Evolutionary conservation across 441 rosid genomes (phyloP).

Genomic region (Eruca vesicaria): DNA sequence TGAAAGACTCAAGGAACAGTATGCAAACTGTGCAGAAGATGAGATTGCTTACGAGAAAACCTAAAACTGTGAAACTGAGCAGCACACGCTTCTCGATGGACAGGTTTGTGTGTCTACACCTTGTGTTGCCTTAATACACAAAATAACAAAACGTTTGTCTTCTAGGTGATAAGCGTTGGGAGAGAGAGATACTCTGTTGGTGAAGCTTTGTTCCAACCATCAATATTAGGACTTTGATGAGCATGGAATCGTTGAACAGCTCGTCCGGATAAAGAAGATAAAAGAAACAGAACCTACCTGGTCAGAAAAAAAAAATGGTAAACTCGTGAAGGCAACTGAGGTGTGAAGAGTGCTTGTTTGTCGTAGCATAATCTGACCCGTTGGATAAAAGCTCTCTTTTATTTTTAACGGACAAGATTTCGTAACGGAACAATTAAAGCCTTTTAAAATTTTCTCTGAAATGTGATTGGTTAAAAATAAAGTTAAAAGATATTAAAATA

Average conservation of each 20-base stretch:
- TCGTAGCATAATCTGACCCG: slow-evolving; percentile 36
- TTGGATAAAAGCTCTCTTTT: background rate
- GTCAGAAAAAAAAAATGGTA: background rate
- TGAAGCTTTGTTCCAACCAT: too few species aligned
- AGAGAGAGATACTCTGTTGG: too few species aligned
- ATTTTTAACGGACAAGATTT: slow-evolving; percentile 33
- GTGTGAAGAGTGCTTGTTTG: slow-evolving; percentile 33
- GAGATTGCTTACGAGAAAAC: slow-evolving; percentile 72
- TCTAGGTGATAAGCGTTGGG: too few species aligned
- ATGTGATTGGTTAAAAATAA: slow-evolving; percentile 2
- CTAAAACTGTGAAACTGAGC: slow-evolving; percentile 51
- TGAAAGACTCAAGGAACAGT: slow-evolving; percentile 79
- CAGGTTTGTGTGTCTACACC: slow-evolving; percentile 56
- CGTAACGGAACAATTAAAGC: slow-evolving; percentile 7
- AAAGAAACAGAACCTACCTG: slow-evolving; percentile 11
- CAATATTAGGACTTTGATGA: too few species aligned
- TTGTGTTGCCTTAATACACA: background rate
- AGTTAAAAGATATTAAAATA: background rate
- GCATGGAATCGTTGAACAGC: too few species aligned
- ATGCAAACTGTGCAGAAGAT: slow-evolving; percentile 77
- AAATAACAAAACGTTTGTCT: too few species aligned
- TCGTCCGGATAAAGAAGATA: too few species aligned
- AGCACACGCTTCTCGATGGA: slow-evolving; percentile 95
- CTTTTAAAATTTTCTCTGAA: slow-evolving; percentile 4
- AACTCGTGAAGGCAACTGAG: slow-evolving; percentile 36